Evolutionary conservation across 2,329 filamentous ascomycete genomes (phyloP).

Genomic region (Calonectria montana): DNA sequence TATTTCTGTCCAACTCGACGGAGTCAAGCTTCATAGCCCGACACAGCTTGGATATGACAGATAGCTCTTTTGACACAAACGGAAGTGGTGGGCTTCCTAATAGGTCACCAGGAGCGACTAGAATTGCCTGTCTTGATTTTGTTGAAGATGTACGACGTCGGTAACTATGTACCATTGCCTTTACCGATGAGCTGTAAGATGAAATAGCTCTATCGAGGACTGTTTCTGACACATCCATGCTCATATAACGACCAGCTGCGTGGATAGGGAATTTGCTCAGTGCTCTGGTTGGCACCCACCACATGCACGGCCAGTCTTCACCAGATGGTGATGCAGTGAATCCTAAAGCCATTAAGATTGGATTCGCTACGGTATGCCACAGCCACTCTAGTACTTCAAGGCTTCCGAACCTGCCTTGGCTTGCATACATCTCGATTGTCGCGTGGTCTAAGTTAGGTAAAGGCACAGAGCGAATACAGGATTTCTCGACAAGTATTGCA

Average conservation of each 20-base stretch:
- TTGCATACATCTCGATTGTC: background rate
- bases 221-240: slow-evolving; percentile 24
- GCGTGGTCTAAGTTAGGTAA: background rate
- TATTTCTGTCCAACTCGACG: slow-evolving; percentile 9
- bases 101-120: slow-evolving; percentile 41
- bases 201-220: slow-evolving; percentile 51
- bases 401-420: background rate
- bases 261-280: slow-evolving; percentile 47
- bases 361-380: slow-evolving; percentile 42
- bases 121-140: slow-evolving; percentile 31
- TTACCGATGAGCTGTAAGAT: slow-evolving; percentile 51
- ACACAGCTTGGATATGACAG: slow-evolving; percentile 21
- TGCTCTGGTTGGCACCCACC: slow-evolving; percentile 49
- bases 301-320: slow-evolving; percentile 43
- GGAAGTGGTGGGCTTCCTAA: slow-evolving; percentile 17
- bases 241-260: slow-evolving; percentile 43
- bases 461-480: background rate
- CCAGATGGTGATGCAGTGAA: slow-evolving; percentile 28
- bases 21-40: background rate
- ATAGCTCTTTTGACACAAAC: slow-evolving; percentile 35
- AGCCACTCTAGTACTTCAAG: slow-evolving; percentile 43
- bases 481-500: background rate
- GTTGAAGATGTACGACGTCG: background rate
- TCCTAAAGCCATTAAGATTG: slow-evolving; percentile 42
- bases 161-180: slow-evolving; percentile 42